Evolutionary conservation across 177 flowering plant genomes (phyloP).

Genomic region (Vitis hybrid): DNA sequence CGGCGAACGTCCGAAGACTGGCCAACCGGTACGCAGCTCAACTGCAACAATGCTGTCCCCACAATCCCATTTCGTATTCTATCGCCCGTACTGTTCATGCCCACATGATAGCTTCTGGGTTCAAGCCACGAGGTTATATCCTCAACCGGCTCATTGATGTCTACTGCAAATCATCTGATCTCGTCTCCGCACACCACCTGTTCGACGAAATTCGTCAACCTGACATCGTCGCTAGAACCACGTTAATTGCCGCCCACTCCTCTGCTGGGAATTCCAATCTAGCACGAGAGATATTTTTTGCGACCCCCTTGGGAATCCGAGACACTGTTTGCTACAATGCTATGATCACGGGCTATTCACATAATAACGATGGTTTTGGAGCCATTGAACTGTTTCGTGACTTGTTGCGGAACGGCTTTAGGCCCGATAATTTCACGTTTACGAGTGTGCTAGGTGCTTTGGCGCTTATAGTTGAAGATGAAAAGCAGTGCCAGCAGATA

Average conservation of each 20-base stretch:
- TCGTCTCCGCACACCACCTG: slow-evolving; percentile 48
- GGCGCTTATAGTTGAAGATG: slow-evolving; percentile 43
- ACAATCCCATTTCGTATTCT: slow-evolving; percentile 25
- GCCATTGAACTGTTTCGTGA: slow-evolving; percentile 51
- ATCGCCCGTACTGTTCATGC: slow-evolving; percentile 46
- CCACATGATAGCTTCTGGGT: slow-evolving; percentile 64
- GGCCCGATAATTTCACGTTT: slow-evolving; percentile 59
- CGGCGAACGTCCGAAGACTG: slow-evolving; percentile 25
- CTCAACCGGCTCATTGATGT: slow-evolving; percentile 68
- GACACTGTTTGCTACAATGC: slow-evolving; percentile 70
- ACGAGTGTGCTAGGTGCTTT: slow-evolving; percentile 49
- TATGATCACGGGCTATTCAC: slow-evolving; percentile 64
- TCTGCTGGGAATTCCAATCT: slow-evolving; percentile 30
- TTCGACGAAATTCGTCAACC: slow-evolving; percentile 67
- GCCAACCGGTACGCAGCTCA: slow-evolving; percentile 54
- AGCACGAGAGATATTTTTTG: slow-evolving; percentile 44
- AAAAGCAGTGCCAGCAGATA: slow-evolving; percentile 51
- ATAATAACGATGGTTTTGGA: slow-evolving; percentile 49
- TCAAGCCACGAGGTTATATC: slow-evolving; percentile 54
- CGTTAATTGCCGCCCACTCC: slow-evolving; percentile 59
- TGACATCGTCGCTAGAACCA: slow-evolving; percentile 62
- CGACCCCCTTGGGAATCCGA: slow-evolving; percentile 44
- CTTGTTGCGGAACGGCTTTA: slow-evolving; percentile 41
- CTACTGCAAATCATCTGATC: slow-evolving; percentile 48
- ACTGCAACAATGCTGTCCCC: slow-evolving; percentile 41